Conservation (phyloP, 2,329 filamentous ascomycete genomes). For the Dactylellina sp. region DNA sequence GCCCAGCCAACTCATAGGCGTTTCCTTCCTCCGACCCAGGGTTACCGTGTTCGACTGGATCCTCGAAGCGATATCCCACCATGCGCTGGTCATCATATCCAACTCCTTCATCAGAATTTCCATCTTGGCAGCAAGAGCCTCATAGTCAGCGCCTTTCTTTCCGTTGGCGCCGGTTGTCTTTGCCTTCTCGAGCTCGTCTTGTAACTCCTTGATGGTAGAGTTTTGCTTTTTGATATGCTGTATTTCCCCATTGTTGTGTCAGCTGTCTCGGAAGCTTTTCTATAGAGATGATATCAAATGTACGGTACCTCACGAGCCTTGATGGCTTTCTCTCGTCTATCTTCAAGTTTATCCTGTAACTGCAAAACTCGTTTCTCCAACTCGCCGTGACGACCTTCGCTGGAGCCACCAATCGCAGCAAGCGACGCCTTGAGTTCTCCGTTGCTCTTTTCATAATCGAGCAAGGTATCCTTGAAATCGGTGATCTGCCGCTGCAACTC, state of each 20-base stretch:
- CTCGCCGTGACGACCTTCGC: constrained; percentile 59
- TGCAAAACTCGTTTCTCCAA: constrained; percentile 60
- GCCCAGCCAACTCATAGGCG: constrained; percentile 83
- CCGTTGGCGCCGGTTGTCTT: constrained; percentile 54
- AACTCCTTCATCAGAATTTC: constrained; percentile 82
- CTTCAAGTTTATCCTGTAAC: constrained; percentile 61
- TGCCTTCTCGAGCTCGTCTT: constrained; percentile 60
- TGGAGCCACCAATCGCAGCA: constrained; percentile 59
- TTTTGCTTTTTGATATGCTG: constrained; percentile 62
- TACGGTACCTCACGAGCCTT: constrained; percentile 60
- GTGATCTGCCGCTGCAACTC: constrained; percentile 60
- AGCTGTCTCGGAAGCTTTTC: no score
- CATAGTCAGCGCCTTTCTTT: constrained; percentile 61
- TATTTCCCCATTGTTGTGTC: constrained; percentile 31
- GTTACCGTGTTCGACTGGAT: constrained; percentile 86
- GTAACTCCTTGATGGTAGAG: constrained; percentile 61
- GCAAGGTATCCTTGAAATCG: constrained; percentile 59
- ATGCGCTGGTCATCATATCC: constrained; percentile 81
- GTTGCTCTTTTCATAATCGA: constrained; percentile 60
- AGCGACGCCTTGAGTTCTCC: constrained; percentile 60
- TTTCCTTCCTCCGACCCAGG: constrained; percentile 78
- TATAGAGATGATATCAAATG: neutral
- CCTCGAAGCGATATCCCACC: constrained; percentile 83
- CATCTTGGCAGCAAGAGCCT: constrained; percentile 64
- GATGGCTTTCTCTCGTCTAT: constrained; percentile 59